A percentile compares a stretch with the other conserved stretches of the same genome.
These are phyloP conservation scores for Phytopythium boreale DNA, from an alignment of 352 stramenopile genomes.

Conservation along the genomic window DNA sequence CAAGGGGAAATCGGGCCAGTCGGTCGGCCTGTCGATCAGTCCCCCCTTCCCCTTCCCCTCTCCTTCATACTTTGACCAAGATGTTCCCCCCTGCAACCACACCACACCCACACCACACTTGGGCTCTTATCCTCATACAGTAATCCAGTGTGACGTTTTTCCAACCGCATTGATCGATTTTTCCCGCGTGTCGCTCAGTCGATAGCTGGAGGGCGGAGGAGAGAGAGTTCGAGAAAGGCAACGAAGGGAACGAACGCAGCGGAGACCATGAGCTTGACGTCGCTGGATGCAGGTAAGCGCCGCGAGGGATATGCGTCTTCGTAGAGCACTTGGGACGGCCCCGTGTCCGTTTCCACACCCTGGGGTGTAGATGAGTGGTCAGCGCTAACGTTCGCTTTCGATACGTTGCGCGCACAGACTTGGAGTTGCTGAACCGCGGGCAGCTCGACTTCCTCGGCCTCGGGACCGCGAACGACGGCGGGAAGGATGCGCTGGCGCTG, in stretches of 20 bases:
- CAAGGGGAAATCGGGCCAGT: too few relatives aligned
- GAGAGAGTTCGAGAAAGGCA: background rate
- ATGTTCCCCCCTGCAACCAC: background rate
- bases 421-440: constrained; percentile 1
- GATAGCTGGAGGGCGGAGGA: background rate
- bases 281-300: constrained; percentile 1
- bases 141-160: background rate
- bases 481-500: background rate
- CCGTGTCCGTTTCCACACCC: too few relatives aligned
- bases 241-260: background rate
- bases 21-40: background rate
- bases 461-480: background rate
- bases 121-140: background rate
- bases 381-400: background rate
- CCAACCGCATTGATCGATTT: too few relatives aligned
- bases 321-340: too few relatives aligned
- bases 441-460: constrained; percentile 2
- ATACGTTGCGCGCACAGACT: background rate
- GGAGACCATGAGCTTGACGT: constrained; percentile 3
- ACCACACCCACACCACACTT: background rate
- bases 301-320: too few relatives aligned
- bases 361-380: too few relatives aligned
- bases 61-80: too few relatives aligned
- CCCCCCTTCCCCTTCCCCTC: background rate
- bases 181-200: background rate